phyloP scores from a whole-genome alignment of 1,139 yeast species.

The Candida gigantensis region DNA sequence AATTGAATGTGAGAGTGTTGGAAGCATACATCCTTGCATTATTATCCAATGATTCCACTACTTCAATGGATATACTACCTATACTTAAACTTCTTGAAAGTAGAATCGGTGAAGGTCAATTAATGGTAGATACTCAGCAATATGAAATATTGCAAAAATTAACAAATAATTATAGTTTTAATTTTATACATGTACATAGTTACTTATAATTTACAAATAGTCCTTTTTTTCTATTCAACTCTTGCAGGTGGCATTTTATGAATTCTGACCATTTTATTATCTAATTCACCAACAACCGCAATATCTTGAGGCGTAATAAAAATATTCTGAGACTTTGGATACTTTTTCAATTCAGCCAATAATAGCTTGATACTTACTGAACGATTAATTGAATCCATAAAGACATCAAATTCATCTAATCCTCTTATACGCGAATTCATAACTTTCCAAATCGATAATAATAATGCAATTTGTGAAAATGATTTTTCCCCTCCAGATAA shows the following conservation, averaged over 20 bases:
- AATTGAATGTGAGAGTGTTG: slow-evolving; percentile 1
- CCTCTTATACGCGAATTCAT: slow-evolving; percentile 89
- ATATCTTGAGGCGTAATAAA: slow-evolving; percentile 96
- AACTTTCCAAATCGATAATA: slow-evolving; percentile 89
- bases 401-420: slow-evolving; percentile 95
- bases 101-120: background rate
- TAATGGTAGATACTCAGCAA: slow-evolving; percentile 4
- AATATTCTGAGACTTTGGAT: slow-evolving; percentile 76
- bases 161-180: slow-evolving; percentile 1
- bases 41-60: slow-evolving; percentile 2
- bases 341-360: slow-evolving; percentile 62
- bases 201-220: background rate
- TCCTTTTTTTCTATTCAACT: slow-evolving; percentile 16
- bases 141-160: slow-evolving; percentile 2
- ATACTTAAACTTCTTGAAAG: background rate
- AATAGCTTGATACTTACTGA: slow-evolving; percentile 76
- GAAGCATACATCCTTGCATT: slow-evolving; percentile 4
- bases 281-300: slow-evolving; percentile 70
- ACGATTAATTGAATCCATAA: slow-evolving; percentile 93
- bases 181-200: slow-evolving; percentile 8
- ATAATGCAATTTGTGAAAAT: slow-evolving; percentile 83
- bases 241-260: slow-evolving; percentile 68
- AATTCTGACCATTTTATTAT: slow-evolving; percentile 62
- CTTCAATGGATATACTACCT: background rate
- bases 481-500: slow-evolving; percentile 97